These are phyloP conservation scores for Filosporella fistucella DNA, from an alignment of 495 filamentous ascomycete species.

Conservation along the genomic window DNA sequence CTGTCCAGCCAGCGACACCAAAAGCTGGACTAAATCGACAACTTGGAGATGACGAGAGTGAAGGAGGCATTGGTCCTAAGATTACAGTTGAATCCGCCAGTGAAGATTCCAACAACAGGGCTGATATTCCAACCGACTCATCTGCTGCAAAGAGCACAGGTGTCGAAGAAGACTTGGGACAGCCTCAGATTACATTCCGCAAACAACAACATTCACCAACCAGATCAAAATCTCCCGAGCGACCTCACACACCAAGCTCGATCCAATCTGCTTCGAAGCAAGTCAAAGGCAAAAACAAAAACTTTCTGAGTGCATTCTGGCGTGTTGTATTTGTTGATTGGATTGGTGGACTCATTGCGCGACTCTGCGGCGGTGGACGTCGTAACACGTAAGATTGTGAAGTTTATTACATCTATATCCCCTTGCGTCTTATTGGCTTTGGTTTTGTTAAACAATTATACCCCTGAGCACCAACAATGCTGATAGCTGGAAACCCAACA, in stretches of 20 bases:
- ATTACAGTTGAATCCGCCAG: conserved; percentile 14
- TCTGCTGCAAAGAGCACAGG: conserved; percentile 8
- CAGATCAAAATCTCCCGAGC: too few relatives aligned
- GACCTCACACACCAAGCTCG: conserved; percentile 19
- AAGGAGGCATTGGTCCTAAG: not conserved
- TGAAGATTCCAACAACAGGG: conserved; percentile 6
- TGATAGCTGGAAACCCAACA: conserved; percentile 16
- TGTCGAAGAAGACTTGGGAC: conserved; percentile 4
- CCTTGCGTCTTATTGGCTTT: not conserved
- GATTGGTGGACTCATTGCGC: conserved; percentile 22
- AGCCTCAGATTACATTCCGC: conserved; percentile 7
- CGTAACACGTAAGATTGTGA: conserved; percentile 20
- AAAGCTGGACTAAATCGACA: too few relatives aligned
- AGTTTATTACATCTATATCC: conserved; percentile 12
- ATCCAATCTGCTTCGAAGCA: conserved; percentile 17
- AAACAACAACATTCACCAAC: conserved; percentile 7
- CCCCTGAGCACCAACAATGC: conserved; percentile 10
- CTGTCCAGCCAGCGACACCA: conserved; percentile 4
- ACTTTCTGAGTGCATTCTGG: conserved; percentile 23
- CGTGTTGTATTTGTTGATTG: conserved; percentile 24
- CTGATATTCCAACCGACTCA: conserved; percentile 1
- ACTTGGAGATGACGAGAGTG: conserved; percentile 1
- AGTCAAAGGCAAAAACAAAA: conserved; percentile 7
- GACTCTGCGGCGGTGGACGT: conserved; percentile 18
- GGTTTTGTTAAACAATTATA: conserved; percentile 4